A percentile compares a stretch with the other conserved stretches of the same genome.
phyloP scores from a whole-genome alignment of 805 yeast species.

The Metschnikowia lochheadii region DNA sequence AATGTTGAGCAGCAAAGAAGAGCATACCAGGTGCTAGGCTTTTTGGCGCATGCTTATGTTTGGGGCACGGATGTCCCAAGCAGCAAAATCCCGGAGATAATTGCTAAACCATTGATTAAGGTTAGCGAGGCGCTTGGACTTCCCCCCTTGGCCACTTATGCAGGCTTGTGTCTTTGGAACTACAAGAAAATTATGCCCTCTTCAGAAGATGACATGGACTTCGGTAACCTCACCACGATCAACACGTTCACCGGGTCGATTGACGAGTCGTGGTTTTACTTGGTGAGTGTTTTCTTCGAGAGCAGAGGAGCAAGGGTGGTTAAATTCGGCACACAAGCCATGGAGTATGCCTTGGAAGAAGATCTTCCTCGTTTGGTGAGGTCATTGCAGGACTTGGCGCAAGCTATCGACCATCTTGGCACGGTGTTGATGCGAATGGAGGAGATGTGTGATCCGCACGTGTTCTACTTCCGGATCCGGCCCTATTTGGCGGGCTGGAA shows the following conservation, averaged over 20 bases:
- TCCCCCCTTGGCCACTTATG: constrained; percentile 86
- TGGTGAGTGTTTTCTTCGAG: constrained; percentile 85
- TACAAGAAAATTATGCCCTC: constrained; percentile 58
- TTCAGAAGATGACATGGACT: constrained; percentile 35
- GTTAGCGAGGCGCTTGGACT: constrained; percentile 59
- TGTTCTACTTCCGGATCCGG: constrained; percentile 78
- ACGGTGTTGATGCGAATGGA: constrained; percentile 75
- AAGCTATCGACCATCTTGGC: constrained; percentile 69
- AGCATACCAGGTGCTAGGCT: constrained; percentile 76
- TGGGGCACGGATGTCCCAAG: constrained; percentile 72
- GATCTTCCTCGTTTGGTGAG: constrained; percentile 39
- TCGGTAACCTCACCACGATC: constrained; percentile 71
- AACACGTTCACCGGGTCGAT: constrained; percentile 85
- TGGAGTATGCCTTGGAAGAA: constrained; percentile 49
- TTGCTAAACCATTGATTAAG: constrained; percentile 67
- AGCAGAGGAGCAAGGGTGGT: constrained; percentile 72
- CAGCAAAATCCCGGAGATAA: constrained; percentile 58
- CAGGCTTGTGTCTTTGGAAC: constrained; percentile 87
- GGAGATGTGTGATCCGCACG: constrained; percentile 93
- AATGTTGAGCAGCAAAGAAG: constrained; percentile 59
- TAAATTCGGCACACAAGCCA: constrained; percentile 62
- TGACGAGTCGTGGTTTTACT: constrained; percentile 92
- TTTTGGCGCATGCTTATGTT: constrained; percentile 81
- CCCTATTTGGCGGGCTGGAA: constrained; percentile 95
- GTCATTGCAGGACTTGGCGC: constrained; percentile 63